Evolutionary conservation across 2,329 filamentous ascomycete genomes (phyloP), one percentile per base, ranked within the genome.

Genomic region (Ceratocystis eucalypticola): DNA sequence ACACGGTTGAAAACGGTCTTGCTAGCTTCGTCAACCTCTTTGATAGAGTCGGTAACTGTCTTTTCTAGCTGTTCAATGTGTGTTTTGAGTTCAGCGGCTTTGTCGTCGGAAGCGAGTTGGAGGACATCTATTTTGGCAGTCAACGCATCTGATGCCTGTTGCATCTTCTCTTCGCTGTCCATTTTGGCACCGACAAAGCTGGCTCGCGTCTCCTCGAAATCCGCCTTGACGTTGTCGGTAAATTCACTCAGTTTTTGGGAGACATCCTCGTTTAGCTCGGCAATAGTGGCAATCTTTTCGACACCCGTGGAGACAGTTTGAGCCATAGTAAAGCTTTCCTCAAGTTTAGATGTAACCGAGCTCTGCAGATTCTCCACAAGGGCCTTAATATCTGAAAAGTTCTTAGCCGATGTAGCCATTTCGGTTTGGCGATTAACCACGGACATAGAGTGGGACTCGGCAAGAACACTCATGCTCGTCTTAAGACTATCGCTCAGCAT

Each of bases 361-460:
- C 86, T 84, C 68, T 90, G 89, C 71, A 96, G 84, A 64, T 91
- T 88, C 66, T 89, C 85, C 0, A 97, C 79, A 71, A 91, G 84
- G 0, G 78, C 77, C 77, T 90, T 93, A 72, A 96, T 85, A 71
- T 91, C 90, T 1, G 83, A 82, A 17, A 97, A 87, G 66, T 87
- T 87, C 68, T 93, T 87, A 15, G 88, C 82, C 28, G 96, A 84
- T 15, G 85, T 86, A 25, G 87, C 86, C 65, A 90, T 91, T 74
- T 96, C 93, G 57, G 87, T 83, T 72, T 93, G 91, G 30, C 91
- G 88, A 68, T 93, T 88, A 65, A 94, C 90, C 59, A 94, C 87
- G 0, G 88, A 87, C 75, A 90, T 90, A 1, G 85, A 85, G 17
- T 87, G 91, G 28, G 88, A 79, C 55, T 89, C 87, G 61, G 88